phyloP scores from a whole-genome alignment of 116 monocot species.

The Cymodocea nodosa region DNA sequence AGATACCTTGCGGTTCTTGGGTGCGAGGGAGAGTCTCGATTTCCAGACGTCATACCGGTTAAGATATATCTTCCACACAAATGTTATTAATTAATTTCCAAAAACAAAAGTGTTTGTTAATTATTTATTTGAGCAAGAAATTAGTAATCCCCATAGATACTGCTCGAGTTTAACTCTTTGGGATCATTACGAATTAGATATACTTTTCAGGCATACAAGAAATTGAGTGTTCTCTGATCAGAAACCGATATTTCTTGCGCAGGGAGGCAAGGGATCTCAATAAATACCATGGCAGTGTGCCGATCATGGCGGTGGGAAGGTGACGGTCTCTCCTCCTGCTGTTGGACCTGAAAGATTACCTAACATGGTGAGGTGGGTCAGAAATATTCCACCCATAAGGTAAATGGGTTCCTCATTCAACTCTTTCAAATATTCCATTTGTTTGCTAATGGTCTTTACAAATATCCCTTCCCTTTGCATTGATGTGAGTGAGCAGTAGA shows the following conservation, averaged over 20 bases:
- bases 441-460: constrained; percentile 34
- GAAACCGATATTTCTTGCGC: constrained; percentile 11
- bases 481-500: constrained; percentile 74
- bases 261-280: constrained; percentile 40
- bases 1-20: constrained; percentile 53
- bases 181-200: no score
- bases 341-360: constrained; percentile 10
- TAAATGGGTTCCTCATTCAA: constrained; percentile 25
- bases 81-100: no score
- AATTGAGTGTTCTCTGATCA: no score
- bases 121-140: no score
- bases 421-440: constrained; percentile 58
- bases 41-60: not conserved
- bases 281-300: constrained; percentile 6
- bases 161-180: no score
- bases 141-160: no score
- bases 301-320: not conserved
- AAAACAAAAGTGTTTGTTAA: no score
- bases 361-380: constrained; percentile 25
- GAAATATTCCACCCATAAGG: constrained; percentile 45
- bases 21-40: constrained; percentile 2
- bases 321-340: constrained; percentile 1
- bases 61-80: not conserved
- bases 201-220: no score
- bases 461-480: constrained; percentile 39